Percentiles rank a stretch among this genome's conserved stretches.
phyloP scores from a whole-genome alignment of 305 asterid genomes.

The Coffea humblotiana region DNA sequence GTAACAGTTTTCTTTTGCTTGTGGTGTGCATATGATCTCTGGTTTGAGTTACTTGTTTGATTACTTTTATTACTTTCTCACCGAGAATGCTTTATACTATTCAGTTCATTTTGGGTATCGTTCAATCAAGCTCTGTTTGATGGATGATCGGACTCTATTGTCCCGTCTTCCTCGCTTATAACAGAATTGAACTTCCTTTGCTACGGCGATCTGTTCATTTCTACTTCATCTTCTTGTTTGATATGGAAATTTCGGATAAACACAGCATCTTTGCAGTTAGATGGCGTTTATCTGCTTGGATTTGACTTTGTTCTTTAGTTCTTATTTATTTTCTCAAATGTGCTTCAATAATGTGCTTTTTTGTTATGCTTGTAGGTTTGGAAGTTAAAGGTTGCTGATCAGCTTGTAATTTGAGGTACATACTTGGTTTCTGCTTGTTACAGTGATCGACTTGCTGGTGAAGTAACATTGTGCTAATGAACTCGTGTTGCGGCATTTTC shows the following conservation, averaged over 20 bases:
- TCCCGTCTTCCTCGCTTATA: background rate
- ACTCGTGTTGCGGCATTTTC: conserved; percentile 5
- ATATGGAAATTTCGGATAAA: background rate
- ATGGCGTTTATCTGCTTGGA: conserved; percentile 3
- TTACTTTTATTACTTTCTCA: conserved; percentile 5
- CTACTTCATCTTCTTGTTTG: background rate
- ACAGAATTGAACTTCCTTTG: background rate
- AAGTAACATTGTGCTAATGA: conserved; percentile 15
- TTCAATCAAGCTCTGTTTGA: conserved; percentile 10
- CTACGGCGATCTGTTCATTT: background rate
- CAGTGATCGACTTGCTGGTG: conserved; percentile 41
- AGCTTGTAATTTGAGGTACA: conserved; percentile 48
- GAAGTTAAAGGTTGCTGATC: conserved; percentile 37
- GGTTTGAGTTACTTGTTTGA: conserved; percentile 6
- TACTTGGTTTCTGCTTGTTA: conserved; percentile 2
- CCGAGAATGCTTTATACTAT: conserved; percentile 11
- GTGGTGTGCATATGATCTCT: conserved; percentile 7
- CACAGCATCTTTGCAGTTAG: background rate
- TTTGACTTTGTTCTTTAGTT: conserved; percentile 1
- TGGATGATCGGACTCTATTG: background rate
- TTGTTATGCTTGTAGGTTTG: conserved; percentile 47
- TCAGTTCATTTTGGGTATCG: conserved; percentile 6
- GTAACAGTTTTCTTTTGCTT: conserved; percentile 42
- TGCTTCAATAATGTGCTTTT: conserved; percentile 13
- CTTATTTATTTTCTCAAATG: conserved; percentile 9